Base-by-base conservation (phyloP, 2,329 filamentous ascomycete genomes). In the Gyromitra esculenta region DNA sequence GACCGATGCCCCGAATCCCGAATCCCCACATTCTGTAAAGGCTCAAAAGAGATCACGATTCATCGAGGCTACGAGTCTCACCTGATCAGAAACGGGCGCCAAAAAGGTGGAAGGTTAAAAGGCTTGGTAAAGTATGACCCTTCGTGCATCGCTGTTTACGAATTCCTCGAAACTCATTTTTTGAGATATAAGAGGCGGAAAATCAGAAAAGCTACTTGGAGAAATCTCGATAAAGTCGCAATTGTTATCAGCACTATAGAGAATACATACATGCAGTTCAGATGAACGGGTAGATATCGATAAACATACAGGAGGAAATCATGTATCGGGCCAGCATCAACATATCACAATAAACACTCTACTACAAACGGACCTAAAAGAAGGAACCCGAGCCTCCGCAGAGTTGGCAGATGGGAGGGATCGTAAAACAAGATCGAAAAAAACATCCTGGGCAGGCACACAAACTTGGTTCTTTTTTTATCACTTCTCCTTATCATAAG, bases 241-340 rank as follows among this genome's bases (percentile, higher is more conserved):
- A 37, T 66, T 25, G 50, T 66, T 63, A 66, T 50, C 59, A 48
- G 69, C 25, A 50, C 21, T 21, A 13, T 41, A 31, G 25, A 31
- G 25, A 60, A 5, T 50, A 18, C 37, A 15, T 18, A 48, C 60
- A 50, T 39, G 13, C 13, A 66, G 35, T 60, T 56, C 45, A 75
- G 65, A 64, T 75, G 48, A 57, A 64, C 72, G 66, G 72, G 39
- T 71, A 75, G 65, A 65, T 75, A 75, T 75, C 72, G 65, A 75
- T 70, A 70, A 73, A 65, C 48, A 56, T 50, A 52, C 39, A 56
- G 39, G 11, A 18, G 35, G 39, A 45, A 65, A 35, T 35, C 8
- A 35, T 18, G 21, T 65, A 65, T 57, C 39, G 50, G 48, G 50
- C 2, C 56, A 37, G 8, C 7, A 13, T 31, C n/a, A n/a, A 18